Evolutionary conservation across 2,329 filamentous ascomycete species (phyloP).

Genomic region (Oidium heveae): DNA sequence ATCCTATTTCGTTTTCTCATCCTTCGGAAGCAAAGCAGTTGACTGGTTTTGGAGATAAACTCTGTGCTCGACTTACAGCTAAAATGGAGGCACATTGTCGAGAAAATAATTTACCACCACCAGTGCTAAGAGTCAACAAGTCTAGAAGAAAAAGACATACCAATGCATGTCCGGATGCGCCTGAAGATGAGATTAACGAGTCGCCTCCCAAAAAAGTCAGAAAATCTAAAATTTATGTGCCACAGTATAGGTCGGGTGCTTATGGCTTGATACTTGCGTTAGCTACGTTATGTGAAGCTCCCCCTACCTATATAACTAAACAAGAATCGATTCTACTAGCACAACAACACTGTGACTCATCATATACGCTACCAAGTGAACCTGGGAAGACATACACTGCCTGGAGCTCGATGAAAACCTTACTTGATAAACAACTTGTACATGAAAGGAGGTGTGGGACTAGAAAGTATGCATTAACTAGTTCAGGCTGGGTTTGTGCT

Average conservation of each 20-base stretch:
- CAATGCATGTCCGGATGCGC: constrained; percentile 1
- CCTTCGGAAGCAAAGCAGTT: constrained; percentile 48
- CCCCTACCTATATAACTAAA: constrained; percentile 36
- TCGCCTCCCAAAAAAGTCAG: constrained; percentile 26
- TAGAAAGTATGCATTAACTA: constrained; percentile 43
- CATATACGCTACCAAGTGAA: constrained; percentile 42
- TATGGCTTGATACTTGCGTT: constrained; percentile 50
- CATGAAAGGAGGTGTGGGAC: constrained; percentile 40
- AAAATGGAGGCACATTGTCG: constrained; percentile 33
- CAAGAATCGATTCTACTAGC: constrained; percentile 40
- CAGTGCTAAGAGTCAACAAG: constrained; percentile 25
- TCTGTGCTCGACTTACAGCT: constrained; percentile 44
- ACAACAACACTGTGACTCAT: constrained; percentile 47
- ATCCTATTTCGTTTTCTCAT: constrained; percentile 36
- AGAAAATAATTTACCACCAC: constrained; percentile 42
- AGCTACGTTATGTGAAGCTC: constrained; percentile 29
- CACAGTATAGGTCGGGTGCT: constrained; percentile 42
- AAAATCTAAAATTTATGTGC: constrained; percentile 44
- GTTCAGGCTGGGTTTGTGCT: constrained; percentile 55
- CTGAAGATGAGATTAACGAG: constrained; percentile 3
- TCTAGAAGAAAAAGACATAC: constrained; percentile 3
- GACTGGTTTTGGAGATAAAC: constrained; percentile 47
- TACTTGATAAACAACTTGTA: constrained; percentile 48
- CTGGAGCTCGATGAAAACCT: constrained; percentile 61
- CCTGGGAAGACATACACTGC: constrained; percentile 51